phyloP scores from a whole-genome alignment of 2,329 filamentous ascomycete species.

The Monilinia vaccinii-corymbosi region DNA sequence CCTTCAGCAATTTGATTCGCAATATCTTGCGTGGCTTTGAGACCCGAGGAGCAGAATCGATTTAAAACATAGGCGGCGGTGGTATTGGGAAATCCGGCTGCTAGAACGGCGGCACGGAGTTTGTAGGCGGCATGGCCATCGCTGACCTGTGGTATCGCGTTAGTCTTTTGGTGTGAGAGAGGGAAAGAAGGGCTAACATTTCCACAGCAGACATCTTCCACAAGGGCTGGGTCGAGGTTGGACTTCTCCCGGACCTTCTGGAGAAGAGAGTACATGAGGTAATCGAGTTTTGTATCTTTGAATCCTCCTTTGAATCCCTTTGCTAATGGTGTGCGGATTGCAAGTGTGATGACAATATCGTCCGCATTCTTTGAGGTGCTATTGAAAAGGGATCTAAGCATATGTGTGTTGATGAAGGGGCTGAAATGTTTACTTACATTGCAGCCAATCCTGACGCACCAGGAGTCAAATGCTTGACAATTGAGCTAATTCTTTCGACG shows the following conservation, averaged over 20 bases:
- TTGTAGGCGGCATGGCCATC: conserved; percentile 86
- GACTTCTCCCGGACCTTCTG: conserved; percentile 65
- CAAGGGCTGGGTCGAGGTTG: conserved; percentile 67
- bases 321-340: conserved; percentile 77
- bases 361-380: conserved; percentile 90
- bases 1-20: conserved; percentile 76
- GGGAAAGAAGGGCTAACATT: conserved; percentile 52
- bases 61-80: conserved; percentile 74
- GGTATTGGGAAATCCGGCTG: conserved; percentile 90
- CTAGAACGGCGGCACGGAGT: conserved; percentile 76
- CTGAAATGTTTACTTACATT: conserved; percentile 54
- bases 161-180: neutral
- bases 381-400: conserved; percentile 19
- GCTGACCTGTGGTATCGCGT: conserved; percentile 48
- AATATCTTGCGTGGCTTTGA: conserved; percentile 93
- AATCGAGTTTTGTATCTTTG: conserved; percentile 89
- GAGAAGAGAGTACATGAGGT: conserved; percentile 72
- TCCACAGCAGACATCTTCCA: conserved; percentile 86
- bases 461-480: conserved; percentile 78
- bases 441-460: conserved; percentile 60
- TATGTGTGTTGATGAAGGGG: conserved; percentile 12
- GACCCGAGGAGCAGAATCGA: conserved; percentile 93
- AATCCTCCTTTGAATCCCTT: conserved; percentile 89
- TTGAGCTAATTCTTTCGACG: conserved; percentile 74
- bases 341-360: conserved; percentile 92